A percentile compares a stretch with the other conserved stretches of the same genome.
Conservation (phyloP, 176 grass and related monocot genomes). For the Bolboschoenus planiculmis region DNA sequence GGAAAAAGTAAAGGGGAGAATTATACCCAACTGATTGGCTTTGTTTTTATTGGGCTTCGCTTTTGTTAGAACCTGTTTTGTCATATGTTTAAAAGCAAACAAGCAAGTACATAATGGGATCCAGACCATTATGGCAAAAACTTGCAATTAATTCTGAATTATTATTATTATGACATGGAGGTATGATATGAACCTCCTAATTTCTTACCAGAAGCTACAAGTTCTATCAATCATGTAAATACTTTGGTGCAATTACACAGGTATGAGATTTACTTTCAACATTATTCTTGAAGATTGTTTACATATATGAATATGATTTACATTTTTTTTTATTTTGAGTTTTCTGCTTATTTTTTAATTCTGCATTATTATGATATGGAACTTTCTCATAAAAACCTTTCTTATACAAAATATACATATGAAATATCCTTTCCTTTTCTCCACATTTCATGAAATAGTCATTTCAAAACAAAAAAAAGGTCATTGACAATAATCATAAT, state of each 20-base stretch:
- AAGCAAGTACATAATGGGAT: conserved; percentile 19
- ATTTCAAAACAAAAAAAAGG: background rate
- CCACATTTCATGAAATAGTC: too few relatives aligned
- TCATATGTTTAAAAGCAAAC: conserved; percentile 22
- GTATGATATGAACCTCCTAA: background rate
- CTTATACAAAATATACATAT: too few relatives aligned
- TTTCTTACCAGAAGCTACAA: background rate
- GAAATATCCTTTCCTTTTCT: too few relatives aligned
- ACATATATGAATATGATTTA: too few relatives aligned
- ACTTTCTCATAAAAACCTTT: too few relatives aligned
- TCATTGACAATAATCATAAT: background rate
- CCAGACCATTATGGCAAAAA: conserved; percentile 4
- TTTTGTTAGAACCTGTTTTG: conserved; percentile 30
- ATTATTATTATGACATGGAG: conserved; percentile 2
- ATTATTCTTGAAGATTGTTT: too few relatives aligned
- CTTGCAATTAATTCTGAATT: conserved; percentile 7
- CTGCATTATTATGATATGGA: too few relatives aligned
- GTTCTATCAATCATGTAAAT: background rate
- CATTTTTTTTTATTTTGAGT: too few relatives aligned
- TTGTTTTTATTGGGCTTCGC: conserved; percentile 24
- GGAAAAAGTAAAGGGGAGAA: conserved; percentile 17
- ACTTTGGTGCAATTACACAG: too few relatives aligned
- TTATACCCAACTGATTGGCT: conserved; percentile 27
- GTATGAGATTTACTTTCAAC: too few relatives aligned
- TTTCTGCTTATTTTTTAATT: too few relatives aligned